Percentiles rank a stretch among this genome's conserved stretches.
phyloP scores from a whole-genome alignment of 352 stramenopile genomes.

The Pythium dissimile region DNA sequence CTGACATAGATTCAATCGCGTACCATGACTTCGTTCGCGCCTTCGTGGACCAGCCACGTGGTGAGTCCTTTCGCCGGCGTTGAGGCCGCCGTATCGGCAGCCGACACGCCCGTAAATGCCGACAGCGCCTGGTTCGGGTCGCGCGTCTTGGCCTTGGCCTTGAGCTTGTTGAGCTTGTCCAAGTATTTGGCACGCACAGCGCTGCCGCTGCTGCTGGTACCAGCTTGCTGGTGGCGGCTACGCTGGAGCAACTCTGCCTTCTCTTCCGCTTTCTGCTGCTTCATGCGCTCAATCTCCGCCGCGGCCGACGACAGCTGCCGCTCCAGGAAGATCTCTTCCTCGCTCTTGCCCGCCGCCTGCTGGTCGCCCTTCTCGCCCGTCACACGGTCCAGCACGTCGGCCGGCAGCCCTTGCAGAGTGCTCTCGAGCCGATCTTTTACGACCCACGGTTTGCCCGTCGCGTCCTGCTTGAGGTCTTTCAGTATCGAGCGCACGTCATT shows the following conservation, averaged over 20 bases:
- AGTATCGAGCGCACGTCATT: slow-evolving; percentile 58
- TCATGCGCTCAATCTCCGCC: slow-evolving; percentile 28
- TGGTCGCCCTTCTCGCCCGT: slow-evolving; percentile 30
- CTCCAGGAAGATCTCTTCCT: slow-evolving; percentile 55
- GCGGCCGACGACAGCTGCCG: slow-evolving; percentile 47
- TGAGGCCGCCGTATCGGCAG: neutral
- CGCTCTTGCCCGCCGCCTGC: slow-evolving; percentile 27
- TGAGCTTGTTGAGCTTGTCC: slow-evolving; percentile 67
- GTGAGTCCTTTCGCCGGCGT: slow-evolving; percentile 39
- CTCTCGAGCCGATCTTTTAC: slow-evolving; percentile 64
- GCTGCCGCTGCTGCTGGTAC: no score
- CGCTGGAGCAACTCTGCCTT: slow-evolving; percentile 24
- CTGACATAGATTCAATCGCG: neutral
- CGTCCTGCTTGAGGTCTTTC: slow-evolving; percentile 57
- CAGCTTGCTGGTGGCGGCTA: no score
- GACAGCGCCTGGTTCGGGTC: slow-evolving; percentile 23
- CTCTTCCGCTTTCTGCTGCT: slow-evolving; percentile 23
- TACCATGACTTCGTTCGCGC: slow-evolving; percentile 69
- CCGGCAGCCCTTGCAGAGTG: slow-evolving; percentile 54
- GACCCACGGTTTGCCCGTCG: slow-evolving; percentile 56
- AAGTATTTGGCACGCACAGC: slow-evolving; percentile 69
- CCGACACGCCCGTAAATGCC: slow-evolving; percentile 12
- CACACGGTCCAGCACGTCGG: slow-evolving; percentile 54
- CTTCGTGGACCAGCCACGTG: slow-evolving; percentile 70
- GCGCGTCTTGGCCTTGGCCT: slow-evolving; percentile 48